Conservation (phyloP, 257 asterid species). For the Solanum virginianum region DNA sequence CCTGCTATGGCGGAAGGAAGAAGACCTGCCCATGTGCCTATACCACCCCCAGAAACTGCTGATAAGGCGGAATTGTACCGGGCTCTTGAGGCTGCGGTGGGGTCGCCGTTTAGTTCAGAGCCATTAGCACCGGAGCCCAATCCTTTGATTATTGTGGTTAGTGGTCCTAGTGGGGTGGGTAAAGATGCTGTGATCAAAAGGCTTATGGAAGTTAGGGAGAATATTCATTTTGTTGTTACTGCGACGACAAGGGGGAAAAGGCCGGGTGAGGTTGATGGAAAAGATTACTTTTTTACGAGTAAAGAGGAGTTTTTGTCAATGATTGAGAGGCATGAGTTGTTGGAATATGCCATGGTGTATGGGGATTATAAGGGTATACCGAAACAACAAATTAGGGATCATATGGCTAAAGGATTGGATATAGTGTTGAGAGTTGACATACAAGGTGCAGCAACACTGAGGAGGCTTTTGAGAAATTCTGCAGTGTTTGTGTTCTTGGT, state of each 20-base stretch:
- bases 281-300: conserved; percentile 64
- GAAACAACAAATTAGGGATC: conserved; percentile 74
- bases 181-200: conserved; percentile 80
- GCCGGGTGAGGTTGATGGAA: conserved; percentile 69
- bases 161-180: conserved; percentile 97
- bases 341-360: conserved; percentile 93
- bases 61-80: conserved; percentile 52
- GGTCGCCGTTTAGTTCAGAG: conserved; percentile 57
- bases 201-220: conserved; percentile 58
- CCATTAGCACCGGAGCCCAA: conserved; percentile 56
- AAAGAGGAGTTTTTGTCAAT: conserved; percentile 63
- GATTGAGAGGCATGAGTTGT: conserved; percentile 63
- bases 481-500: conserved; percentile 76
- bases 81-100: conserved; percentile 73
- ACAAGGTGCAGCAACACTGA: conserved; percentile 80
- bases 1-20: conserved; percentile 46
- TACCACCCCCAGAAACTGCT: conserved; percentile 44
- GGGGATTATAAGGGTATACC: conserved; percentile 88
- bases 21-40: conserved; percentile 30
- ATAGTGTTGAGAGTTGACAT: conserved; percentile 85
- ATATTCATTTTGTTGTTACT: conserved; percentile 79
- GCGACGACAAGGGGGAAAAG: conserved; percentile 66
- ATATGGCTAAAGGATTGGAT: conserved; percentile 72
- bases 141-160: conserved; percentile 72
- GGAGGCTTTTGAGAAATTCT: conserved; percentile 39